Conservation (phyloP, 331 rosid genomes). For the Pyrus hybrid region DNA sequence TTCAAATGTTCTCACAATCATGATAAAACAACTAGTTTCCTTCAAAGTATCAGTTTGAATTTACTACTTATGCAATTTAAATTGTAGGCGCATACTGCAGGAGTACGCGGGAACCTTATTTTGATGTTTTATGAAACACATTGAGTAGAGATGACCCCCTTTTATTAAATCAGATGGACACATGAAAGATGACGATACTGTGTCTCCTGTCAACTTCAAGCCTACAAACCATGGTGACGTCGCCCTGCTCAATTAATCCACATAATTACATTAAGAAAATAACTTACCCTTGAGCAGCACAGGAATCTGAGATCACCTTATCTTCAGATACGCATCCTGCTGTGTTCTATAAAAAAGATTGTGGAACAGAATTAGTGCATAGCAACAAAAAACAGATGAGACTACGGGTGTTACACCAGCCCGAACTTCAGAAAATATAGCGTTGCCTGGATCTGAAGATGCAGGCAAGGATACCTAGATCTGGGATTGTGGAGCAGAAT, state of each 20-base stretch:
- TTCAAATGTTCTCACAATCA: not conserved
- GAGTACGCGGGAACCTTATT: not conserved
- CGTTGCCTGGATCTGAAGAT: too few relatives aligned
- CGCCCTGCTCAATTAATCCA: not conserved
- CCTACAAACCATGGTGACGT: not conserved
- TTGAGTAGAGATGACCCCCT: not conserved
- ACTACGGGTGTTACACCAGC: too few relatives aligned
- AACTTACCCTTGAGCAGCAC: not conserved
- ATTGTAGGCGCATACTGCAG: not conserved
- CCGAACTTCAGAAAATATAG: too few relatives aligned
- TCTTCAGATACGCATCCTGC: not conserved
- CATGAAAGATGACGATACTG: not conserved
- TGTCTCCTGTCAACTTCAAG: not conserved
- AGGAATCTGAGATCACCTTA: not conserved
- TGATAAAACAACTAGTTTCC: not conserved
- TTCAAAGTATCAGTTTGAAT: not conserved
- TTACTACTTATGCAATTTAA: not conserved
- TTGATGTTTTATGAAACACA: not conserved
- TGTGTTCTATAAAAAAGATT: not conserved
- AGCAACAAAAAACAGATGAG: too few relatives aligned
- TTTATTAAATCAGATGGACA: not conserved
- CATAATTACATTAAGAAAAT: not conserved
- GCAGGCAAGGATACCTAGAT: too few relatives aligned
- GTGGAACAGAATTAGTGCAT: not conserved
- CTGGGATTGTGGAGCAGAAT: too few relatives aligned